phyloP scores from a whole-genome alignment of 768 basidiomycete species.

The Phlebiopsis flavidoalba region DNA sequence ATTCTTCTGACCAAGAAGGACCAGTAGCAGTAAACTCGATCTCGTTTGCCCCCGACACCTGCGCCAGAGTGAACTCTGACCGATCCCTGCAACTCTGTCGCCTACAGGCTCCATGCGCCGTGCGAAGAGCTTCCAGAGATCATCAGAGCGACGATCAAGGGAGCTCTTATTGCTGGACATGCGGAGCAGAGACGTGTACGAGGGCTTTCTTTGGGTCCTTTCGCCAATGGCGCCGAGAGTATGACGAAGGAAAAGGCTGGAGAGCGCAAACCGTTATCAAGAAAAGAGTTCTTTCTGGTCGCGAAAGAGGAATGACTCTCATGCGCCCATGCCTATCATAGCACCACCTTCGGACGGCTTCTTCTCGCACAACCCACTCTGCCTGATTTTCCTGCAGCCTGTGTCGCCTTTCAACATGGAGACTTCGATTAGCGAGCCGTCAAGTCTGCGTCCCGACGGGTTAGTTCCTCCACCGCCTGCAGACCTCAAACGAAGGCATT shows the following conservation, averaged over 20 bases:
- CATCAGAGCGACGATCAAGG: conserved; percentile 24
- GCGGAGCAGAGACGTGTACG: conserved; percentile 34
- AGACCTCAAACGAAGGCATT: conserved; percentile 41
- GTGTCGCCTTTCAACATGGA: conserved; percentile 40
- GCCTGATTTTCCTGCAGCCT: conserved; percentile 35
- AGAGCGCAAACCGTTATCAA: conserved; percentile 38
- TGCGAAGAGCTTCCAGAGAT: conserved; percentile 46
- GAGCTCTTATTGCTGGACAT: conserved; percentile 14
- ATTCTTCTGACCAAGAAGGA: conserved; percentile 28
- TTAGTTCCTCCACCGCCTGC: conserved; percentile 19
- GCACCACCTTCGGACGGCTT: conserved; percentile 20
- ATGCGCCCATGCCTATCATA: conserved; percentile 22
- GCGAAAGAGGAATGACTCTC: conserved; percentile 38
- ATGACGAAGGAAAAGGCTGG: conserved; percentile 36
- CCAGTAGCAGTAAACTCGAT: conserved; percentile 43
- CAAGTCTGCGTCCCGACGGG: conserved; percentile 15
- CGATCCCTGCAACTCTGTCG: conserved; percentile 15
- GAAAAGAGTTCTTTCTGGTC: conserved; percentile 68
- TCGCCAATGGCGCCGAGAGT: conserved; percentile 32
- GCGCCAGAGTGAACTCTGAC: conserved; percentile 19
- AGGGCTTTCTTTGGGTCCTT: conserved; percentile 53
- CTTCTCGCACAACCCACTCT: conserved; percentile 31
- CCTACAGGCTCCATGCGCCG: conserved; percentile 33
- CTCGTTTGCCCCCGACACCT: conserved; percentile 34
- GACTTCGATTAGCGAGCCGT: conserved; percentile 15